Evolutionary conservation across 108 stramenopile genomes (phyloP), one percentile per base, ranked within the genome.

Genomic region (Conticribra guillardii): DNA sequence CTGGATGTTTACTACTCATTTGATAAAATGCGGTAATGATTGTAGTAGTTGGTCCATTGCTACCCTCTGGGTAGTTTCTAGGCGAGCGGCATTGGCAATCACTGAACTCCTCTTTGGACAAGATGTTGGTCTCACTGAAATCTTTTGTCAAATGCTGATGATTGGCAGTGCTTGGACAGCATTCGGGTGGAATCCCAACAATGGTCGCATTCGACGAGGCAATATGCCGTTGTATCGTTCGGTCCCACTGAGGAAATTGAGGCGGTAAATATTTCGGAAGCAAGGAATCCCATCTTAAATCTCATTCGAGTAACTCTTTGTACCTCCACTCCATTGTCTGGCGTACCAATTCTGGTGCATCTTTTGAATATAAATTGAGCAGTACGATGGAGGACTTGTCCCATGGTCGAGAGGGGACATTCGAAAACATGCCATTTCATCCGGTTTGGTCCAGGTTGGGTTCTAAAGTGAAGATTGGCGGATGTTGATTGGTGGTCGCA

Each of bases 241-340:
- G 64, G 41, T 79, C 78, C 78, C 78, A 72, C 48, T 79, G 78
- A 16, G 78, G 78, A 62, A 79, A 79, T 72, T 79, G 78, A 17
- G 78, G 78, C 30, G 78, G 78, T 16, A 79, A 41, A 62, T 70
- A 79, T 59, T 59, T 66, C 14, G 77, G 77, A n/a, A 67, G 59
- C n/a, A 32, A 29, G 9, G 62, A 41, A 47, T 30, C 24, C 44
- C 49, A 31, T 1, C 34, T 24, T 24, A 50, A 32, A 67, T 79
- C 78, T 22, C 70, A 79, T 28, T 71, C 52, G 11, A 79, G 17
- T n/a, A 79, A 48, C 15, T 53, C 66, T 22, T 71, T 49, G 56
- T 71, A 71, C 21, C 78, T 57, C 37, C 26, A 21, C 49, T 60
- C 32, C 54, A 79, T 56, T n/a, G 78, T 79, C 14, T 34, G 4